Evolutionary conservation across 495 filamentous ascomycete species (phyloP).

Genomic region (Penicillium daleae): DNA sequence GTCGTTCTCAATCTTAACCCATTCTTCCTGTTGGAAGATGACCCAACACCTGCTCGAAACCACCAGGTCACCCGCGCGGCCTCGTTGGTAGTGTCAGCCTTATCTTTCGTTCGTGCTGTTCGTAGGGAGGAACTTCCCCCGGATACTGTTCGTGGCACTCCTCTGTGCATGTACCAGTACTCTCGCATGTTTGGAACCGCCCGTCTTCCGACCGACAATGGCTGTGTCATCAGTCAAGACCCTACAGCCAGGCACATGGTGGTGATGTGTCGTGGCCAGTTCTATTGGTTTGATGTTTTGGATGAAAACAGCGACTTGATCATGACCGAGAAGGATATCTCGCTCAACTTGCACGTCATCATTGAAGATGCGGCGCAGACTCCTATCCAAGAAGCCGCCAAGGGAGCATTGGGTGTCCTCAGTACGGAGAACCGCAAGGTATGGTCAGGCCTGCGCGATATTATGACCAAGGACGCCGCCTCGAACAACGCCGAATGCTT

Average conservation of each 20-base stretch:
- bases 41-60: constrained; percentile 92
- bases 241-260: constrained; percentile 86
- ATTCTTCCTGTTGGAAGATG: constrained; percentile 96
- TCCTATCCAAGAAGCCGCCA: constrained; percentile 91
- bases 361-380: constrained; percentile 86
- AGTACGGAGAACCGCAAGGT: constrained; percentile 96
- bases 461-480: constrained; percentile 80
- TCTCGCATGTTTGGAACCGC: constrained; percentile 95
- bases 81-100: constrained; percentile 84
- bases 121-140: constrained; percentile 91
- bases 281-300: constrained; percentile 98
- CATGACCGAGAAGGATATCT: constrained; percentile 95
- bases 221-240: constrained; percentile 95
- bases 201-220: constrained; percentile 90
- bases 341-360: constrained; percentile 89
- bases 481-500: constrained; percentile 96
- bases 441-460: constrained; percentile 90
- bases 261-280: constrained; percentile 93
- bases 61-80: constrained; percentile 95
- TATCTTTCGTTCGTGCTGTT: constrained; percentile 92
- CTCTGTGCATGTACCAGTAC: constrained; percentile 97
- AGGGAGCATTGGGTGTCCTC: constrained; percentile 88
- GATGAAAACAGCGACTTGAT: constrained; percentile 94
- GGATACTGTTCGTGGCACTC: constrained; percentile 79
- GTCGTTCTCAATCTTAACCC: constrained; percentile 97